Percentiles rank a stretch among this genome's conserved stretches.
phyloP scores from a whole-genome alignment of 306 rosid species.

The Dryas drummondii region DNA sequence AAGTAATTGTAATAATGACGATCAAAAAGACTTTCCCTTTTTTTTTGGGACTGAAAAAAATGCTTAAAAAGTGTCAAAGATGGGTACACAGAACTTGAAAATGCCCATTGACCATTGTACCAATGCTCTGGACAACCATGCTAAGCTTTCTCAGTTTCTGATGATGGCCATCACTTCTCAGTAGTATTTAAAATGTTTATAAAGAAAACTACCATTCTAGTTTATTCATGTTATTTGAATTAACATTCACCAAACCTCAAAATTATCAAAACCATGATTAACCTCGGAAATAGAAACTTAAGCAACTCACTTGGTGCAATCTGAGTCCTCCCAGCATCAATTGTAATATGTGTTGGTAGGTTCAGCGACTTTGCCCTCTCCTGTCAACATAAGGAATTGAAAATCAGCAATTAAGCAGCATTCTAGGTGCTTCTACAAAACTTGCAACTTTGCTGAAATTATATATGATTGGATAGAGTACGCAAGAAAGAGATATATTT shows the following conservation, averaged over 20 bases:
- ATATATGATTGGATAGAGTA: not conserved
- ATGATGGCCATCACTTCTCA: not conserved
- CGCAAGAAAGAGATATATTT: slow-evolving; percentile 1
- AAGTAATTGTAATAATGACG: not conserved
- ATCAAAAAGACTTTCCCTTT: too few species aligned
- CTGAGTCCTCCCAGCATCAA: slow-evolving; percentile 97
- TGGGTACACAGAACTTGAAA: not conserved
- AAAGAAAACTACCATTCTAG: not conserved
- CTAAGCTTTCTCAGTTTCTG: not conserved
- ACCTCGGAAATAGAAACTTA: slow-evolving; percentile 7
- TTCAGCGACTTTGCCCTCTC: slow-evolving; percentile 79
- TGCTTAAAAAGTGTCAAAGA: not conserved
- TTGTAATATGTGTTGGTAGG: slow-evolving; percentile 80
- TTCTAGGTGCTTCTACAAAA: not conserved
- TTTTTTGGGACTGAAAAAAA: too few species aligned
- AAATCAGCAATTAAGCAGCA: not conserved
- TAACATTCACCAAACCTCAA: not conserved
- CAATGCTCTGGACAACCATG: not conserved
- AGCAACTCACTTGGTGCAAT: slow-evolving; percentile 88
- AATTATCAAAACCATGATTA: not conserved
- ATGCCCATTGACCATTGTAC: not conserved
- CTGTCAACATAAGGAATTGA: slow-evolving; percentile 36
- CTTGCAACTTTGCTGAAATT: not conserved
- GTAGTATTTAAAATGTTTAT: not conserved
- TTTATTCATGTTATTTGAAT: not conserved